These are phyloP conservation scores for Scytalidium lignicola DNA, from an alignment of 2,329 filamentous ascomycete genomes.

Conservation along the genomic window DNA sequence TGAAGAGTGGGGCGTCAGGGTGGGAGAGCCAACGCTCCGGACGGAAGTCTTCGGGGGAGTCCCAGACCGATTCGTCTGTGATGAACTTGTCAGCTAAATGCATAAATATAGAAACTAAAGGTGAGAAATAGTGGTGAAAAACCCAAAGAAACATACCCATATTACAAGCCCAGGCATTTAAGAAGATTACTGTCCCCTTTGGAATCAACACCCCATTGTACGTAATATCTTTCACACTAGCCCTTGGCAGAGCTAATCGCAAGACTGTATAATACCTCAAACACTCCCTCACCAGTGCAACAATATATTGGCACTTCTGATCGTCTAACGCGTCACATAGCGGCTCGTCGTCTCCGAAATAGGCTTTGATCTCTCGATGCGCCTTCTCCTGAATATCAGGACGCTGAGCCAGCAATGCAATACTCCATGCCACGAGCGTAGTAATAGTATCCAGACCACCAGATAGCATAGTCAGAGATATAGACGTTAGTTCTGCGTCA, in stretches of 20 bases:
- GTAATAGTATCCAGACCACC: slow-evolving; percentile 64
- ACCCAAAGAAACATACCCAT: slow-evolving; percentile 46
- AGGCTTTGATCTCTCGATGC: slow-evolving; percentile 47
- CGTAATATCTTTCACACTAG: slow-evolving; percentile 53
- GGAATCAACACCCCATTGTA: slow-evolving; percentile 56
- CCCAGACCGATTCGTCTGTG: slow-evolving; percentile 48
- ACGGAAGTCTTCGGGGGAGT: slow-evolving; percentile 52
- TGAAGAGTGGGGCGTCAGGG: slow-evolving; percentile 56
- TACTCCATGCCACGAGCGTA: slow-evolving; percentile 60
- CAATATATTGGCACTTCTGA: slow-evolving; percentile 58
- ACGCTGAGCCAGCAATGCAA: slow-evolving; percentile 53
- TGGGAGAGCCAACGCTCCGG: slow-evolving; percentile 60
- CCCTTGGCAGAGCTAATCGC: slow-evolving; percentile 55
- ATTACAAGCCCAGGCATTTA: slow-evolving; percentile 66
- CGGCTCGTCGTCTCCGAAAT: slow-evolving; percentile 46
- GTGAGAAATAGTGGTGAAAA: slow-evolving; percentile 1
- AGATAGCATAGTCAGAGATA: slow-evolving; percentile 63
- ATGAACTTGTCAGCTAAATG: not conserved
- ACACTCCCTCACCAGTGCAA: slow-evolving; percentile 58
- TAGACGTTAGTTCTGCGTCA: slow-evolving; percentile 57
- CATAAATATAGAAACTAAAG: no score
- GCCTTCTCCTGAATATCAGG: slow-evolving; percentile 60
- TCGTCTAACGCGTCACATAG: slow-evolving; percentile 58
- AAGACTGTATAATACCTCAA: slow-evolving; percentile 60
- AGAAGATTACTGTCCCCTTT: slow-evolving; percentile 57